Percentiles rank a stretch among this genome's conserved stretches.
Conservation (phyloP, 352 stramenopile species). For the Pythium rhizo-oryzae region DNA sequence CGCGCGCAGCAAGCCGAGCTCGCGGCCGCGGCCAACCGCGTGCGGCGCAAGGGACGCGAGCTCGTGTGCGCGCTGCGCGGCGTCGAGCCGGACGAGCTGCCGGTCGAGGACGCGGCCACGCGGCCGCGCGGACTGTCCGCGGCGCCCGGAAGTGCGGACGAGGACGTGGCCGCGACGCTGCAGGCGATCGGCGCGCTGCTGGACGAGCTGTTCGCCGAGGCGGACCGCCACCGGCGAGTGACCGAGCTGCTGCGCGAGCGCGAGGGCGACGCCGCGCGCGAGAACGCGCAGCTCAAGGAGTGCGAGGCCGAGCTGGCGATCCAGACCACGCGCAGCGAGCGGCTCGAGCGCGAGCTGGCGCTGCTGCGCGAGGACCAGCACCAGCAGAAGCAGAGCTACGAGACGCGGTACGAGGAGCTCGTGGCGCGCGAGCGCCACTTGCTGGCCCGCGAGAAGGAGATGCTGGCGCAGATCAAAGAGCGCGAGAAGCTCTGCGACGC, state of each 20-base stretch:
- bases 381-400: slow-evolving; percentile 6
- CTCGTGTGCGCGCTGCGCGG: not conserved
- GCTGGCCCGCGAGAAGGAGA: slow-evolving; percentile 12
- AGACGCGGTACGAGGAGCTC: slow-evolving; percentile 13
- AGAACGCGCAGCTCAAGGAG: slow-evolving; percentile 13
- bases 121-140: slow-evolving; percentile 17
- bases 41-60: not conserved
- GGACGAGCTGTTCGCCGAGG: slow-evolving; percentile 57
- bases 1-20: not conserved
- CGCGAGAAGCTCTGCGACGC: slow-evolving; percentile 20
- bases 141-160: slow-evolving; percentile 7
- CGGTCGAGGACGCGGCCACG: not conserved
- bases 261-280: slow-evolving; percentile 25
- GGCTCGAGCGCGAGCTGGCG: slow-evolving; percentile 8
- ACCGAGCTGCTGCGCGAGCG: slow-evolving; percentile 40
- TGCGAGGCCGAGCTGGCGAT: slow-evolving; percentile 15
- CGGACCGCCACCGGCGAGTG: slow-evolving; percentile 47
- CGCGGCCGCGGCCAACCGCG: not conserved
- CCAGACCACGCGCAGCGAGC: slow-evolving; percentile 13
- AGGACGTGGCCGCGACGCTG: slow-evolving; percentile 43
- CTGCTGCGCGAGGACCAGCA: not conserved
- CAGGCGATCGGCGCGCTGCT: slow-evolving; percentile 55
- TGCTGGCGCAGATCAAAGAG: slow-evolving; percentile 11
- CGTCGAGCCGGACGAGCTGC: not conserved
- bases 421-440: slow-evolving; percentile 21